Percentiles rank a stretch among this genome's conserved stretches.
These are phyloP conservation scores for Penicillium manginii DNA, from an alignment of 495 filamentous ascomycete species.

Conservation along the genomic window DNA sequence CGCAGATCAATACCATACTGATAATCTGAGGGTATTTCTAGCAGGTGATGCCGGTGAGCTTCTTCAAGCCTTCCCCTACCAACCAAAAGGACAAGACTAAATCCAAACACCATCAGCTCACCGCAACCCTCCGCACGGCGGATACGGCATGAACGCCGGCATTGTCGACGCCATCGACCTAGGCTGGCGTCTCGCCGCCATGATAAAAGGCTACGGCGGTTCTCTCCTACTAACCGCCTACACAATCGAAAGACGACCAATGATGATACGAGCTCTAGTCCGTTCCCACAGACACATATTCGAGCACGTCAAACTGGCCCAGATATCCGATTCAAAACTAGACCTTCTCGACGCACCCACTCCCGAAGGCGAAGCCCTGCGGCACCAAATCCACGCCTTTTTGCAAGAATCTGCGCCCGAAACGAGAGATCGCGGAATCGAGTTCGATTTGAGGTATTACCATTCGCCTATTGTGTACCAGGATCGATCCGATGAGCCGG, in stretches of 20 bases:
- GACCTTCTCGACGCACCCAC: not conserved
- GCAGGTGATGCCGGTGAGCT: constrained; percentile 46
- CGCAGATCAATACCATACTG: not conserved
- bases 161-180: constrained; percentile 34
- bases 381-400: constrained; percentile 6
- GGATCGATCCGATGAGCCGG: constrained; percentile 11
- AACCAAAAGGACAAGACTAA: too few relatives aligned
- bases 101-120: constrained; percentile 51
- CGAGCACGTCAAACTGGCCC: constrained; percentile 46
- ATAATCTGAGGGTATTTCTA: constrained; percentile 42
- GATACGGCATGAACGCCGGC: constrained; percentile 40
- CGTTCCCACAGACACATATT: constrained; percentile 45
- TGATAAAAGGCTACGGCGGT: constrained; percentile 29
- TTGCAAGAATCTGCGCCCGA: constrained; percentile 18
- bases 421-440: constrained; percentile 30
- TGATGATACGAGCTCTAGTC: constrained; percentile 14
- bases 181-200: constrained; percentile 33
- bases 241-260: constrained; percentile 25
- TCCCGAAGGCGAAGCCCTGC: not conserved
- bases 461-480: constrained; percentile 20
- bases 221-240: constrained; percentile 22
- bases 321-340: not conserved
- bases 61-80: too few relatives aligned
- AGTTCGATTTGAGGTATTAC: constrained; percentile 30
- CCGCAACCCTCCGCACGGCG: constrained; percentile 49